Evolutionary conservation across 192 early-diverging fungal genomes (phyloP).

Genomic region (Rhizoclosmatium sp.): DNA sequence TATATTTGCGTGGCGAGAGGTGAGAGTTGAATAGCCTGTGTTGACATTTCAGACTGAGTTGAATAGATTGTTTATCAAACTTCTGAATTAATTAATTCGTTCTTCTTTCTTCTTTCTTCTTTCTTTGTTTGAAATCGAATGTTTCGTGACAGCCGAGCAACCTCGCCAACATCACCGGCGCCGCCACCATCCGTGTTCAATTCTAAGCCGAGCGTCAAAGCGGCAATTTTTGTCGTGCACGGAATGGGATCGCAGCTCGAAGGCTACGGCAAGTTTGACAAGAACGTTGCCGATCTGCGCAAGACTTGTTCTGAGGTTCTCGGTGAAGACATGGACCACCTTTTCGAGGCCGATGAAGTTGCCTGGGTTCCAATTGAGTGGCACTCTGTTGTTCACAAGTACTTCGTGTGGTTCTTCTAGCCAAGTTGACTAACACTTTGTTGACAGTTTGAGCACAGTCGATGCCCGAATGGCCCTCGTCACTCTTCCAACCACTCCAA

Average conservation of each 20-base stretch:
- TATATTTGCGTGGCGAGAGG: too few species aligned
- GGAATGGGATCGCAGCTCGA: slow-evolving; percentile 50
- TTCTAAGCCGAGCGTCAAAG: neutral
- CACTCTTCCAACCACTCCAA: slow-evolving; percentile 54
- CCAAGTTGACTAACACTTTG: neutral
- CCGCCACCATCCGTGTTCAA: neutral
- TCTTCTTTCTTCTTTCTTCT: too few species aligned
- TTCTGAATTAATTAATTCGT: too few species aligned
- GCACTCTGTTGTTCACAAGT: slow-evolving; percentile 51
- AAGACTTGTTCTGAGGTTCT: slow-evolving; percentile 44
- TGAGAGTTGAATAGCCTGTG: too few species aligned
- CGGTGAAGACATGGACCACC: slow-evolving; percentile 37
- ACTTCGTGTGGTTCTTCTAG: neutral
- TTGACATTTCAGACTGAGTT: too few species aligned
- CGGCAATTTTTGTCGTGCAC: slow-evolving; percentile 51
- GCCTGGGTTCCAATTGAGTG: slow-evolving; percentile 56
- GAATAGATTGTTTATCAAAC: too few species aligned
- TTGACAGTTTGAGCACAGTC: slow-evolving; percentile 29
- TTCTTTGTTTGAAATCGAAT: too few species aligned
- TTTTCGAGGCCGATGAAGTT: slow-evolving; percentile 12
- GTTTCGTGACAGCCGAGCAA: neutral
- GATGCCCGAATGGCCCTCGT: slow-evolving; percentile 52
- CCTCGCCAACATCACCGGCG: neutral
- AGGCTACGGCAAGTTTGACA: slow-evolving; percentile 24
- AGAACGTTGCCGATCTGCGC: slow-evolving; percentile 43